phyloP scores from a whole-genome alignment of 352 stramenopile species.

The Pythium sukuiense region DNA sequence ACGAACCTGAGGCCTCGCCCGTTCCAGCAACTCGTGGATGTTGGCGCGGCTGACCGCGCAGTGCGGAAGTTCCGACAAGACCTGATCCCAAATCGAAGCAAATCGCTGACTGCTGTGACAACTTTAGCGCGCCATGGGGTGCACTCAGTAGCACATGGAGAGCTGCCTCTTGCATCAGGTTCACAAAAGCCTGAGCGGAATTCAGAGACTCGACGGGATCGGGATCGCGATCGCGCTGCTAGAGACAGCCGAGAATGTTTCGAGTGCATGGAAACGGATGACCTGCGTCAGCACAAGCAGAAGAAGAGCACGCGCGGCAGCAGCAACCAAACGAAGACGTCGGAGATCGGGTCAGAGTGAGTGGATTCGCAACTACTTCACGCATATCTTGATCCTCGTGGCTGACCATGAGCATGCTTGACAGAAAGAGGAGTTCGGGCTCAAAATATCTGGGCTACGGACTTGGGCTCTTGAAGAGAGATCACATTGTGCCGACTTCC shows the following conservation, averaged over 20 bases:
- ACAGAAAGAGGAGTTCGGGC: slow-evolving; percentile 42
- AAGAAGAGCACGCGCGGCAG: not conserved
- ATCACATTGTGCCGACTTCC: slow-evolving; percentile 55
- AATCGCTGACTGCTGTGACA: slow-evolving; percentile 43
- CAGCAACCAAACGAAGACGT: slow-evolving; percentile 16
- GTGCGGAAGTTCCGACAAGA: slow-evolving; percentile 71
- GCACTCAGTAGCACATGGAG: slow-evolving; percentile 31
- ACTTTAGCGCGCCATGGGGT: slow-evolving; percentile 23
- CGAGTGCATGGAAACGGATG: slow-evolving; percentile 36
- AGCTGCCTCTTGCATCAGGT: not conserved
- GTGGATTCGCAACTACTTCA: not conserved
- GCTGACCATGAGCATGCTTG: not conserved
- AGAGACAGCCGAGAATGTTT: slow-evolving; percentile 59
- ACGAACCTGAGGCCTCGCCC: slow-evolving; percentile 37
- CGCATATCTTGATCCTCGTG: not conserved
- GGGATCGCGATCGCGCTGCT: not conserved
- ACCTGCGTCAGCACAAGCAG: not conserved
- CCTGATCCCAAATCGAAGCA: slow-evolving; percentile 60
- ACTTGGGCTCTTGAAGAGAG: slow-evolving; percentile 74
- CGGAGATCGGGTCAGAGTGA: slow-evolving; percentile 21
- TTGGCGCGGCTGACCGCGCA: slow-evolving; percentile 54
- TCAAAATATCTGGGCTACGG: slow-evolving; percentile 80
- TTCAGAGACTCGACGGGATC: not conserved
- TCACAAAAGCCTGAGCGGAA: slow-evolving; percentile 10
- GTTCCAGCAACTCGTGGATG: slow-evolving; percentile 46